Percentiles rank a stretch among this genome's conserved stretches.
Evolutionary conservation across 371 early-diverging fungal species (phyloP).

Genomic region (Choanephora cucurbitarum): DNA sequence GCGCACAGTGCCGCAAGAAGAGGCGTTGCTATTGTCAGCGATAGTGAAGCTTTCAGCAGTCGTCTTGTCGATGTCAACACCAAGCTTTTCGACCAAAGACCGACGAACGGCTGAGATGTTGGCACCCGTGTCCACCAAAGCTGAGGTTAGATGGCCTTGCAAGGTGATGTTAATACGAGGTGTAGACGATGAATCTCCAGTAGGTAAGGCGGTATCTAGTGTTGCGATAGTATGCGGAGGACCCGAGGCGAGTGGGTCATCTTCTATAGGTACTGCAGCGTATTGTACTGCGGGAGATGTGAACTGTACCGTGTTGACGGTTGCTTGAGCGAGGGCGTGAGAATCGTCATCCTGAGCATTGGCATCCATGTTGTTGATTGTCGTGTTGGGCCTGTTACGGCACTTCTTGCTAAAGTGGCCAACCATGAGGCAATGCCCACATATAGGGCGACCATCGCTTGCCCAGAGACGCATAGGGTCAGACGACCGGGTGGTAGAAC

Average conservation of each 20-base stretch:
- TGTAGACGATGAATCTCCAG: no score
- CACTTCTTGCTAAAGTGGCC: conserved; percentile 16
- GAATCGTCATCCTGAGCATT: no score
- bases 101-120: not conserved
- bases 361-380: no score
- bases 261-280: conserved; percentile 9
- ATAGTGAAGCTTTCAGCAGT: not conserved
- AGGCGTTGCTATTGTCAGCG: not conserved
- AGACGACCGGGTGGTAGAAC: no score
- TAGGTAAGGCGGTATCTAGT: no score
- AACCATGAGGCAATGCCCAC: conserved; percentile 5
- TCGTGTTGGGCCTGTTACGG: no score
- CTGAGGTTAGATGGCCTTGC: not conserved
- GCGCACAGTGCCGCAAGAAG: not conserved
- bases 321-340: no score
- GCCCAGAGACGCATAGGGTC: no score
- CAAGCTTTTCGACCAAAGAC: not conserved
- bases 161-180: not conserved
- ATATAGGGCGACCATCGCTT: not conserved
- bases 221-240: no score
- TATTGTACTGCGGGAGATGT: not conserved
- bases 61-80: not conserved
- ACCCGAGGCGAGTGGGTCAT: conserved; percentile 3
- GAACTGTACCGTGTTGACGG: no score
- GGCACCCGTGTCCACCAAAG: conserved; percentile 13